Evolutionary conservation across 345 rosid species (phyloP).

Genomic region (Populus pruinosa): DNA sequence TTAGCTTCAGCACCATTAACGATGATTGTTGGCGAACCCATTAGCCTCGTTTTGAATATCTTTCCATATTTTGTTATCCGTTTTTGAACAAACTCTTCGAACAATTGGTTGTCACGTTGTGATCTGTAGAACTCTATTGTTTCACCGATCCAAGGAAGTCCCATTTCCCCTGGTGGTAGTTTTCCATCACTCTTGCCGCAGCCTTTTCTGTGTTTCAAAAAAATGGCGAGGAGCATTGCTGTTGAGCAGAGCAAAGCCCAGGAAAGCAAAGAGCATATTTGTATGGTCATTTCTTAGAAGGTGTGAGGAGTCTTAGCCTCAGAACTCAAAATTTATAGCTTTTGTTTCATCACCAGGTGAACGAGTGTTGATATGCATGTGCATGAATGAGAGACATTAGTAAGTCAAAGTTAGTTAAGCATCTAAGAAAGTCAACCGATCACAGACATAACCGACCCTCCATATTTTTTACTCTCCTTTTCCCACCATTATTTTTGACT

Average conservation of each 20-base stretch:
- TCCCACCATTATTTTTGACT: neutral
- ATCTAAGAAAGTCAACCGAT: slow-evolving; percentile 25
- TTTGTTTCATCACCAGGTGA: slow-evolving; percentile 5
- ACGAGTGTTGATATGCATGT: neutral
- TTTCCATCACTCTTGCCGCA: slow-evolving; percentile 16
- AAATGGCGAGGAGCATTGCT: slow-evolving; percentile 27
- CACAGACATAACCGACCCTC: slow-evolving; percentile 17
- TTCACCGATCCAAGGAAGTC: slow-evolving; percentile 69
- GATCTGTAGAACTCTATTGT: slow-evolving; percentile 68
- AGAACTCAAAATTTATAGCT: slow-evolving; percentile 1
- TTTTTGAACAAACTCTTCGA: slow-evolving; percentile 60
- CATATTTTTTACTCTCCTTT: neutral
- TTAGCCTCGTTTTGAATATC: slow-evolving; percentile 60
- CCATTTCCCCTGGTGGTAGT: slow-evolving; percentile 69
- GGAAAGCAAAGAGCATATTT: slow-evolving; percentile 12
- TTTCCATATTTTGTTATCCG: slow-evolving; percentile 56
- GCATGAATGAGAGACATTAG: neutral
- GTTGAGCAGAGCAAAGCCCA: slow-evolving; percentile 33
- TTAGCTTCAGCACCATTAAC: slow-evolving; percentile 72
- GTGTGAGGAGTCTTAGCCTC: neutral
- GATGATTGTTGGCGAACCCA: slow-evolving; percentile 65
- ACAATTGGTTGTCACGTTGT: slow-evolving; percentile 49
- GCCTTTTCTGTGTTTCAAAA: slow-evolving; percentile 35
- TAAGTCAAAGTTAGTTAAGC: slow-evolving; percentile 21
- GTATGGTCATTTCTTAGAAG: slow-evolving; percentile 12